These are phyloP conservation scores for Claviceps capensis DNA, from an alignment of 2,329 filamentous ascomycete genomes.

Conservation along the genomic window DNA sequence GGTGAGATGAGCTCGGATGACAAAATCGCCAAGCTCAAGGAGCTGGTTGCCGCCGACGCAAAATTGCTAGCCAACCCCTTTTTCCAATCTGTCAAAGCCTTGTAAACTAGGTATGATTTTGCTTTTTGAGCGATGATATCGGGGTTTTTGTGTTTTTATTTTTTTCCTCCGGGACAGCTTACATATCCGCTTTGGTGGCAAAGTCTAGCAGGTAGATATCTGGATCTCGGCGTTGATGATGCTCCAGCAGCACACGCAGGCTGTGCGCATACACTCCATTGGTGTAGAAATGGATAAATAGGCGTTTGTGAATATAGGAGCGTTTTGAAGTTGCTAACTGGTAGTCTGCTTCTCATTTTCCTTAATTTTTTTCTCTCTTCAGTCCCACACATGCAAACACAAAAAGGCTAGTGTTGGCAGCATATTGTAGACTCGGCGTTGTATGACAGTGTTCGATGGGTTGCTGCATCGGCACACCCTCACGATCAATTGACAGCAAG, in stretches of 20 bases:
- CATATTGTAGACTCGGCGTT: no score
- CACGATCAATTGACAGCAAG: no score
- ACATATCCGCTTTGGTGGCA: not conserved
- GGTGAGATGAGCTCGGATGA: constrained; percentile 53
- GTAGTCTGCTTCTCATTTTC: not conserved
- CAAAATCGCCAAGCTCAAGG: constrained; percentile 65
- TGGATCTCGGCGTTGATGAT: not conserved
- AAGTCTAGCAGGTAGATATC: not conserved
- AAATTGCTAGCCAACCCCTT: constrained; percentile 52
- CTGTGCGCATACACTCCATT: not conserved
- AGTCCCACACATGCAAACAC: no score
- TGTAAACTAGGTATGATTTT: constrained; percentile 21
- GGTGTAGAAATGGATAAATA: not conserved
- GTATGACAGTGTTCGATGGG: no score
- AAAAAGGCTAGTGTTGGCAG: no score
- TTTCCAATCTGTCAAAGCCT: constrained; percentile 49
- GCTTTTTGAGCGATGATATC: not conserved
- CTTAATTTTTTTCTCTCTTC: not conserved
- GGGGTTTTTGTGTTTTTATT: not conserved
- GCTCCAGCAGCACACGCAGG: not conserved
- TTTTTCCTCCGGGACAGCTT: not conserved
- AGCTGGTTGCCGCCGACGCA: constrained; percentile 62
- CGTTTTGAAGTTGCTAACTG: not conserved
- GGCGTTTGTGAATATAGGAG: not conserved
- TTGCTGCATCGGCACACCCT: no score